Percentiles rank a stretch among this genome's conserved stretches.
Evolutionary conservation across 371 early-diverging fungal species (phyloP).

Genomic region (Rhizopus sp.): DNA sequence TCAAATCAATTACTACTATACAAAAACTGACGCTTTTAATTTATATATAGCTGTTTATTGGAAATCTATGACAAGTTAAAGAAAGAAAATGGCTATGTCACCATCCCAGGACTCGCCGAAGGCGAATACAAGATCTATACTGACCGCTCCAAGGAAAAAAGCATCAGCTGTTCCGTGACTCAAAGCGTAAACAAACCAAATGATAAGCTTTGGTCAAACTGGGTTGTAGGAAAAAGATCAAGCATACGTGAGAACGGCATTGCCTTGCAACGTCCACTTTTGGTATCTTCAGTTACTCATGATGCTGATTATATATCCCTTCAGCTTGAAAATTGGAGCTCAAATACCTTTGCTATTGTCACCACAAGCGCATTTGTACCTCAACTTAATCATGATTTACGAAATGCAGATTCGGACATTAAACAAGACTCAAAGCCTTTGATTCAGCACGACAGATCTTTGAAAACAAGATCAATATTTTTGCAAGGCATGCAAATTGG

Average conservation of each 20-base stretch:
- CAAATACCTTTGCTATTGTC: constrained; percentile 26
- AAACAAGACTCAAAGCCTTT: neutral
- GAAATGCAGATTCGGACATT: neutral
- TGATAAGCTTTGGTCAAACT: constrained; percentile 18
- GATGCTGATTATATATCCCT: constrained; percentile 16
- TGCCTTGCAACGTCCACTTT: constrained; percentile 9
- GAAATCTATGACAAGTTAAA: constrained; percentile 4
- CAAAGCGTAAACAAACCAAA: neutral
- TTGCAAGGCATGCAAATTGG: constrained; percentile 46
- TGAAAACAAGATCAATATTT: constrained; percentile 20
- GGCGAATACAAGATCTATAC: constrained; percentile 30
- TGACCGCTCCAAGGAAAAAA: neutral
- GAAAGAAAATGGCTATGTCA: constrained; percentile 7
- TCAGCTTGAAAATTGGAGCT: constrained; percentile 13
- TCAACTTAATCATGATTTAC: neutral
- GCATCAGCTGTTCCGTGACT: constrained; percentile 13
- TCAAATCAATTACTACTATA: neutral
- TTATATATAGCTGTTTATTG: neutral
- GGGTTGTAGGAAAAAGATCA: constrained; percentile 15
- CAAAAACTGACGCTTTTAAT: neutral
- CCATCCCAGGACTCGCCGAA: constrained; percentile 28
- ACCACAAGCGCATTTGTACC: constrained; percentile 38
- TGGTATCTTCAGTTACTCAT: constrained; percentile 9
- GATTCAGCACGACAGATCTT: neutral
- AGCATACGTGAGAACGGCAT: constrained; percentile 9